phyloP scores from a whole-genome alignment of 306 rosid species.

The Dicorynia guianensis region DNA sequence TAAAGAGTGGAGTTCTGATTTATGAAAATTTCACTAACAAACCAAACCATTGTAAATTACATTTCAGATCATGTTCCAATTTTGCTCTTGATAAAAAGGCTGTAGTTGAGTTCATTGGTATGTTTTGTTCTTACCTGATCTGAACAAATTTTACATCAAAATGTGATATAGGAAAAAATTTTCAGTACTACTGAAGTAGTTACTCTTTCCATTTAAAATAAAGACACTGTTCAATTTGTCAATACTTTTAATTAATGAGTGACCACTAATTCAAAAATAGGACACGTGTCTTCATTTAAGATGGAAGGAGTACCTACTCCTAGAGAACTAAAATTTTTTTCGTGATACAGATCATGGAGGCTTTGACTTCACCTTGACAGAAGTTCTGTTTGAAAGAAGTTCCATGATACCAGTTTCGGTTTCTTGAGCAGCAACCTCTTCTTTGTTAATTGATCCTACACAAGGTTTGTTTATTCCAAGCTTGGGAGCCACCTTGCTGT shows the following conservation, averaged over 20 bases:
- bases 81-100: background rate
- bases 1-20: background rate
- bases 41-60: background rate
- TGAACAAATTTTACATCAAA: background rate
- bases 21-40: background rate
- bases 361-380: slow-evolving; percentile 49
- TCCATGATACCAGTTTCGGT: slow-evolving; percentile 65
- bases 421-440: slow-evolving; percentile 78
- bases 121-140: background rate
- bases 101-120: background rate
- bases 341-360: too few relatives aligned
- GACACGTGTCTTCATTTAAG: too few relatives aligned
- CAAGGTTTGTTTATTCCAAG: slow-evolving; percentile 66
- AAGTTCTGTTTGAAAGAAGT: slow-evolving; percentile 45
- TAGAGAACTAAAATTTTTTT: too few relatives aligned
- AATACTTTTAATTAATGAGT: too few relatives aligned
- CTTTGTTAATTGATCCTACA: slow-evolving; percentile 81
- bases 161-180: too few relatives aligned
- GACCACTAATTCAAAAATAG: too few relatives aligned
- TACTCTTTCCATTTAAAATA: too few relatives aligned
- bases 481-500: slow-evolving; percentile 66
- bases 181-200: too few relatives aligned
- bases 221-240: too few relatives aligned
- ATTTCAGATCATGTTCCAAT: background rate
- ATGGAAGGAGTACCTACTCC: too few relatives aligned